A percentile compares a stretch with the other conserved stretches of the same genome.
phyloP scores from a whole-genome alignment of 495 filamentous ascomycete genomes.

The Collariella sp. region DNA sequence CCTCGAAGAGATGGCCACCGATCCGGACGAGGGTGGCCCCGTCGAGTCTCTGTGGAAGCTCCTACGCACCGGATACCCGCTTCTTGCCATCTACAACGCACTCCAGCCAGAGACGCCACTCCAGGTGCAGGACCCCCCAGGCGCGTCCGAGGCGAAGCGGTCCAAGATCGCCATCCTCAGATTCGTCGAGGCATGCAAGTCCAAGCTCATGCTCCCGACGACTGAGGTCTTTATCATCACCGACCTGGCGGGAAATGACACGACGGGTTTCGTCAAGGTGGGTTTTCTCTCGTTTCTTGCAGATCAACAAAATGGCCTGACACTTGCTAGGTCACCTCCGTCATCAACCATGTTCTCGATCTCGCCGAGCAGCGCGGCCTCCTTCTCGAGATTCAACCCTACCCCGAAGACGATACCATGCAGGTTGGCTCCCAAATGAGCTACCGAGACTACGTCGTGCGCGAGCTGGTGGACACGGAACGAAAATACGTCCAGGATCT shows the following conservation, averaged over 20 bases:
- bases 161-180: slow-evolving; percentile 53
- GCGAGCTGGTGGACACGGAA: slow-evolving; percentile 87
- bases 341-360: slow-evolving; percentile 87
- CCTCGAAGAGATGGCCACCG: slow-evolving; percentile 43
- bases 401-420: slow-evolving; percentile 37
- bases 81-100: slow-evolving; percentile 83
- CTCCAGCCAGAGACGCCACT: slow-evolving; percentile 58
- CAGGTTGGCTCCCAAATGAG: slow-evolving; percentile 52
- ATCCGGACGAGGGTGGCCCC: slow-evolving; percentile 59
- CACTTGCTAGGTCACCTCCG: slow-evolving; percentile 44
- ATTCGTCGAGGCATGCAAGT: slow-evolving; percentile 47
- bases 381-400: slow-evolving; percentile 48
- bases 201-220: slow-evolving; percentile 63
- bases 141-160: slow-evolving; percentile 52
- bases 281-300: slow-evolving; percentile 7
- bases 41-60: slow-evolving; percentile 88
- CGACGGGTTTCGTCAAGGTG: slow-evolving; percentile 94
- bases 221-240: slow-evolving; percentile 84
- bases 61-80: slow-evolving; percentile 71
- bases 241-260: slow-evolving; percentile 88
- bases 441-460: slow-evolving; percentile 77
- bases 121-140: slow-evolving; percentile 48
- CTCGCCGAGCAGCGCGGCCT: slow-evolving; percentile 66
- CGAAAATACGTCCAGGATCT: slow-evolving; percentile 98
- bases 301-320: not conserved